Conservation (phyloP, 768 basidiomycete species). For the Agrocybe chaxingu region DNA sequence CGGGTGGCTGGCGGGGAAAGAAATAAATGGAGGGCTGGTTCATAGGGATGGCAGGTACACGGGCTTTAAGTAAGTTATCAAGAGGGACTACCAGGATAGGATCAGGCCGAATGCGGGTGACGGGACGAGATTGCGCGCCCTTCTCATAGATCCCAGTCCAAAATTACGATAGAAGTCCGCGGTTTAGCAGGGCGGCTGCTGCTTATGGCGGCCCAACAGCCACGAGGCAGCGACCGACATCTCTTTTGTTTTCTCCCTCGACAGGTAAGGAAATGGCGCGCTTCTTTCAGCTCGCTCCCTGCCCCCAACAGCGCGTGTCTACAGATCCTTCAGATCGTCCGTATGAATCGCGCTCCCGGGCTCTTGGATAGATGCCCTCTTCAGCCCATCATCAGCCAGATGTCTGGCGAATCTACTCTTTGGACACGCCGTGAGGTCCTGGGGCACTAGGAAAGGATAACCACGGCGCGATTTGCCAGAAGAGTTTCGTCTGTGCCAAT, state of each 20-base stretch:
- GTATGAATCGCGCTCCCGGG: conserved; percentile 20
- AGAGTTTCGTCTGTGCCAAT: conserved; percentile 9
- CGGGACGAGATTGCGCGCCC: conserved; percentile 29
- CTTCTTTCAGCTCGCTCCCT: conserved; percentile 11
- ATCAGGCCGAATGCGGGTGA: conserved; percentile 32
- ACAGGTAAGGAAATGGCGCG: conserved; percentile 17
- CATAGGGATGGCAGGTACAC: conserved; percentile 17
- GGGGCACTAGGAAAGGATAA: conserved; percentile 16
- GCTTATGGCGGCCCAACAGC: conserved; percentile 20
- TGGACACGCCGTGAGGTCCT: conserved; percentile 13
- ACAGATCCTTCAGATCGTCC: conserved; percentile 19
- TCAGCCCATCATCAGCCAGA: conserved; percentile 13
- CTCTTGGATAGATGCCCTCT: conserved; percentile 2
- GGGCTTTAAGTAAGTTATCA: conserved; percentile 35
- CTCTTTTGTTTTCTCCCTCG: conserved; percentile 22
- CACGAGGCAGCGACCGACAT: conserved; percentile 40
- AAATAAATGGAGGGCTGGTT: conserved; percentile 22
- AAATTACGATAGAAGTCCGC: conserved; percentile 38
- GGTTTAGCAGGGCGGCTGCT: conserved; percentile 27
- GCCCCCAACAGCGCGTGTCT: conserved; percentile 11
- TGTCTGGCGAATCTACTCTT: conserved; percentile 23
- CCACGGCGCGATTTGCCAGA: conserved; percentile 28
- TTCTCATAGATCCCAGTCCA: conserved; percentile 26
- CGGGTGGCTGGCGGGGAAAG: conserved; percentile 15
- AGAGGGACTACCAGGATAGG: conserved; percentile 29